Base-by-base conservation (phyloP, 345 rosid species). In the Eucalyptus rudis region DNA sequence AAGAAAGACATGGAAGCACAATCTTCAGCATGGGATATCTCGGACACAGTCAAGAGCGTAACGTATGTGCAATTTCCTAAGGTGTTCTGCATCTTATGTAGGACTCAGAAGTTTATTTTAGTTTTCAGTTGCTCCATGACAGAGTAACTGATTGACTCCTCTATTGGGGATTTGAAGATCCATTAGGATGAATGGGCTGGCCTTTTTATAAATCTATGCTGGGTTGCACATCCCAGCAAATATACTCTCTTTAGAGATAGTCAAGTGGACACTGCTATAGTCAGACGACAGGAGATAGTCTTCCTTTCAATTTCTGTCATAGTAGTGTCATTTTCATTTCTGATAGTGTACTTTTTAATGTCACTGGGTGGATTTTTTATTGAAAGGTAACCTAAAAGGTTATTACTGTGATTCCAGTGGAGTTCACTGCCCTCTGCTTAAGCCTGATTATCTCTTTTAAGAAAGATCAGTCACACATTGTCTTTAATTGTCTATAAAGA, bases 1-100 rank as follows among this genome's bases (percentile, higher is more conserved):
- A 96, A 92, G 94, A 93, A 93, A 92, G 92, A 91, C 31, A 90
- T 58, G 68, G 95, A 93, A 87, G 88, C 91, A 90, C 93, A 88
- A 89, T 92, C 93, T 68, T 93, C 95, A 87, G 87, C 94, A 86
- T 95, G 98, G 99, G 97, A 96, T 93, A 91, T 93, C 80, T 90
- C 96, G 40, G 96, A 95, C 49, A 87, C 93, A 58, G 87, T 92
- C 19, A 93, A 94, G 90, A 90, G 91, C 92, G 90, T 94, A 94
- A 91, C 85, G 95, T 88, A 25, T 25, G 24, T 52, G 89, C 62
- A 17, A 9, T 71, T 88, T 64, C 56, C 83, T 76, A 10, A 40
- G 47, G 83, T 40, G 47, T 76, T 76, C 88, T 86, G 62, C 80
- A 58, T 29, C 52, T 83, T 76, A 40, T 40, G 4, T 10, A 76